Evolutionary conservation across 2,329 filamentous ascomycete species (phyloP), one percentile per base, ranked within the genome.

Genomic region (Monosporascus sp.): DNA sequence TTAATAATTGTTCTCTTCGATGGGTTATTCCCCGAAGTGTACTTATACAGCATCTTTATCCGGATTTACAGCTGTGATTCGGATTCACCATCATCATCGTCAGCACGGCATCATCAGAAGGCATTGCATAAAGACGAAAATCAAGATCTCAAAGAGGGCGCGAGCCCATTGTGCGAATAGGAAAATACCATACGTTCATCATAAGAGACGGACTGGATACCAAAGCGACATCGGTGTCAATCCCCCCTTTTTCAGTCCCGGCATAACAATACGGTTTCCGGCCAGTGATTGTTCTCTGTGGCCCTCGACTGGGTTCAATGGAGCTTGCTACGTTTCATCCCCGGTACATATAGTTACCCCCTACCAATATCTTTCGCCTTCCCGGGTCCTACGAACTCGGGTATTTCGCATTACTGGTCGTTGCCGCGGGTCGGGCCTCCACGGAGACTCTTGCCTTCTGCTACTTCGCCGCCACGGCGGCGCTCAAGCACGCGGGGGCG

Each of bases 81-180:
- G 5, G 7, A 37, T 14, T n/a, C 18, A 6, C 9, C 18, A 18
- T 17, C 40, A 11, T 15, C 40, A 43, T 43, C 40, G 17, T 43
- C 40, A 43, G 11, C 37, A 45, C 37, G 46, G 44, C 31, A 35
- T 35, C 31, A 35, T 35, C 31, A 37, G 20, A 20, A 24, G 31
- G 51, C 35, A 45, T 40, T n/a, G 20, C 50, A 58, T 62, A 55
- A 55, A 55, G 37, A 56, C 24, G 48, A 53, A 37, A 43, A 51
- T 55, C 48, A 60, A 65, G 60, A 63, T 60, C 50, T 58, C 53
- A 54, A 35, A 61, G 38, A 62, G 51, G 63, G 62, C 63, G 63
- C 63, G 50, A 65, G 63, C 63, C 63, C 57, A 56, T 14, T 46
- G 54, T 49, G 53, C 37, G 40, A 49, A 50, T 54, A 54, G 51